These are phyloP conservation scores for Kwoniella mangroviensis DNA, from an alignment of 768 basidiomycete genomes.

Conservation along the genomic window DNA sequence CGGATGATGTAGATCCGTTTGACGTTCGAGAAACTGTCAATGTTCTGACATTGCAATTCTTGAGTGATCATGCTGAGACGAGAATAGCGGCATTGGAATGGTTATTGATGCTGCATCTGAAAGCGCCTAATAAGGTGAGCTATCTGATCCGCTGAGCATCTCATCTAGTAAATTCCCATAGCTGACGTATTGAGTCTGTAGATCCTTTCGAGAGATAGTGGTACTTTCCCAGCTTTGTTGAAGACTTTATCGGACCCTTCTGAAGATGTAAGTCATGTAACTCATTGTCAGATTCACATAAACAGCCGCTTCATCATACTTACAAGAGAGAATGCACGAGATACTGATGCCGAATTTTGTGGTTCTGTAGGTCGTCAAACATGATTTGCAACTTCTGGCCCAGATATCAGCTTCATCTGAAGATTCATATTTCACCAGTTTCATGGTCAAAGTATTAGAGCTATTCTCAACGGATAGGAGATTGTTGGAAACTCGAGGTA, in stretches of 20 bases:
- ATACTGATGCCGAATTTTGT: not conserved
- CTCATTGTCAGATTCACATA: not conserved
- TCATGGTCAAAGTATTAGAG: constrained; percentile 93
- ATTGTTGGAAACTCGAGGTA: constrained; percentile 86
- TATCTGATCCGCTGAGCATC: not conserved
- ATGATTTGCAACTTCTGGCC: constrained; percentile 91
- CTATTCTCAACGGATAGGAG: constrained; percentile 93
- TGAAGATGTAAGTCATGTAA: constrained; percentile 72
- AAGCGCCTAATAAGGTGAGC: constrained; percentile 87
- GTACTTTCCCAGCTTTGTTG: constrained; percentile 90
- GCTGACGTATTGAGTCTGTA: constrained; percentile 53
- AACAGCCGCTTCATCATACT: not conserved
- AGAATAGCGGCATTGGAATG: constrained; percentile 94
- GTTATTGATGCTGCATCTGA: constrained; percentile 98
- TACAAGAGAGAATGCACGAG: not conserved
- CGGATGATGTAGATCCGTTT: constrained; percentile 70
- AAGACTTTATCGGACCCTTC: constrained; percentile 96
- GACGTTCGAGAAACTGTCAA: constrained; percentile 93
- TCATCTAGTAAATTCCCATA: not conserved
- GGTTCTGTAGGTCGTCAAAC: constrained; percentile 78
- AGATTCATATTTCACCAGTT: constrained; percentile 90
- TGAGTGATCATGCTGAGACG: constrained; percentile 96
- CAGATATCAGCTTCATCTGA: constrained; percentile 96
- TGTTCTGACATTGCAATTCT: constrained; percentile 86
- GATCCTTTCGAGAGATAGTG: constrained; percentile 96